Evolutionary conservation across 305 asterid genomes (phyloP), one percentile per base, ranked within the genome.

Genomic region (Euphrasia arctica): DNA sequence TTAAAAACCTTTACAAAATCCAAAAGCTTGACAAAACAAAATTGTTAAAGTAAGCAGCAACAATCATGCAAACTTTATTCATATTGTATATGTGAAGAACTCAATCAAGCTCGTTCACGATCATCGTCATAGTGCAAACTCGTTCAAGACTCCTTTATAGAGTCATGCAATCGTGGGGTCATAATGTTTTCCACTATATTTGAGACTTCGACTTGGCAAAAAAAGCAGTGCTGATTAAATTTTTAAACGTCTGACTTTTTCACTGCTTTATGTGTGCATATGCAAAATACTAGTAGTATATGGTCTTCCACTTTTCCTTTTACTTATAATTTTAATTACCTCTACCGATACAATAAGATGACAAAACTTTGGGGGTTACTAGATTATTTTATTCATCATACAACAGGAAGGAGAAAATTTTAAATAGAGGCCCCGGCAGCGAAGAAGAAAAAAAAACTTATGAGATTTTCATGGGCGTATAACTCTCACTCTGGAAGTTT

Each of bases 401-500:
- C 61, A 60, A 5, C 41, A 52, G 42, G 54, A 36, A 48, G 56
- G 59, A 25, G 49, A 45, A 34, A 60, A 60, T 45, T n/a, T 60
- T 4, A 31, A 68, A 54, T 18, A 42, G 59, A 22, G 8, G 12
- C 8, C 12, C 28, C 32, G 29, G 51, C 52, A 50, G 22, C 22
- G 22, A 18, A 18, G 0, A 18, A 18, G 22, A 39, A 43, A 56
- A 59, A 65, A 50, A 15, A 51, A 50, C 3, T 28, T 59, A 14
- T 34, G 12, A 9, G 15, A 25, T 48, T 27, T 54, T 31, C 22
- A 31, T 41, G 50, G 15, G 63, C 12, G 13, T 8, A 62, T 8
- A 62, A 63, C 78, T 85, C 78, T 85, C 77, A 89, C 58, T 83
- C 86, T 2, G 98, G 98, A 69, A 93, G 79, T 65, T 75, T 86